Conservation (phyloP, 192 early-diverging fungal species). For the Radiomyces spectabilis region DNA sequence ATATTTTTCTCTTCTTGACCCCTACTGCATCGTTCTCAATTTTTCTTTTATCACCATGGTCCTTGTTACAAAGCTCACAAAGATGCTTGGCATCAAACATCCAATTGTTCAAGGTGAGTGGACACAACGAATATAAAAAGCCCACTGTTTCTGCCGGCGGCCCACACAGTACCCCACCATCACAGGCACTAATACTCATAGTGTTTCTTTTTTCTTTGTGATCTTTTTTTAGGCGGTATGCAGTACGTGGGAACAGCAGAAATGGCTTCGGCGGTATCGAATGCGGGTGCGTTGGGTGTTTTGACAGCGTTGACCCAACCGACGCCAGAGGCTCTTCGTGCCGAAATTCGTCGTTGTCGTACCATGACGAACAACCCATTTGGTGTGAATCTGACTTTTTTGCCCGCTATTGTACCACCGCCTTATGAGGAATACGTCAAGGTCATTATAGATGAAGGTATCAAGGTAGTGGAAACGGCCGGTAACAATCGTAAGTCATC, state of each 20-base stretch:
- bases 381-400: constrained; percentile 74
- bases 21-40: no score
- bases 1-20: no score
- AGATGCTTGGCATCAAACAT: constrained; percentile 61
- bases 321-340: constrained; percentile 64
- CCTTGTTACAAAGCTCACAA: constrained; percentile 63
- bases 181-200: neutral
- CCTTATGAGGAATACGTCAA: constrained; percentile 66
- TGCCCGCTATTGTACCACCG: constrained; percentile 75
- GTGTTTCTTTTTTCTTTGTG: neutral
- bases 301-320: constrained; percentile 75
- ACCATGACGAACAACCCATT: constrained; percentile 74
- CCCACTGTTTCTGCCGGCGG: no score
- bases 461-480: constrained; percentile 80
- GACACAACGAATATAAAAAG: constrained; percentile 2
- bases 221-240: constrained; percentile 46
- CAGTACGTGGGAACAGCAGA: constrained; percentile 63
- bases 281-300: constrained; percentile 69
- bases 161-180: no score
- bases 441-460: constrained; percentile 68
- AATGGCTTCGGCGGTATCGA: constrained; percentile 63
- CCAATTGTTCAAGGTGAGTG: constrained; percentile 60
- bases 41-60: no score
- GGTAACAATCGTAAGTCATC: constrained; percentile 65
- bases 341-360: constrained; percentile 65